These are phyloP conservation scores for Physocladia obscura DNA, from an alignment of 192 early-diverging fungal genomes.

Conservation along the genomic window DNA sequence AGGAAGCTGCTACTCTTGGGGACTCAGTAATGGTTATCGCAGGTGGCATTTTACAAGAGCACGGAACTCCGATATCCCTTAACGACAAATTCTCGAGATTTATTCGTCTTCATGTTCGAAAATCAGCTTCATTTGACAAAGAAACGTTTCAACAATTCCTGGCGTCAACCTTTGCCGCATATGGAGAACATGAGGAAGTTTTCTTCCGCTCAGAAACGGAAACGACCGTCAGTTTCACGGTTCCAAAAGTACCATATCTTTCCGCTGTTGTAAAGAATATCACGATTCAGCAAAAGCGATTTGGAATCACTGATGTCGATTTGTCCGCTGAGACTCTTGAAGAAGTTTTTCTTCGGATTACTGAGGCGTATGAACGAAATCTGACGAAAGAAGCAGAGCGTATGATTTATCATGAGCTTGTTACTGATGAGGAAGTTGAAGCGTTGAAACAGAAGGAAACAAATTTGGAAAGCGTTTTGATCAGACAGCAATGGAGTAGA, in stretches of 20 bases:
- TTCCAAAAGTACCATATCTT: neutral
- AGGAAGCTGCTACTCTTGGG: neutral
- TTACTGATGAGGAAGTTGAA: neutral
- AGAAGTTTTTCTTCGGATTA: neutral
- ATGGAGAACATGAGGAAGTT: neutral
- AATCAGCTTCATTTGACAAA: neutral
- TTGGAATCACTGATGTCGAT: neutral
- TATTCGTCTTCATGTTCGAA: neutral
- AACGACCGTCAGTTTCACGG: neutral
- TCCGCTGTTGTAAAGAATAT: neutral
- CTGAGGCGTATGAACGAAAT: neutral
- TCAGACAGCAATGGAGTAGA: neutral
- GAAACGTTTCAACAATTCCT: neutral
- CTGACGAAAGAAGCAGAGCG: neutral
- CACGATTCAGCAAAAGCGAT: neutral
- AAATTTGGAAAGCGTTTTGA: neutral
- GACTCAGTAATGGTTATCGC: neutral
- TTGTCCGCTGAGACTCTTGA: neutral
- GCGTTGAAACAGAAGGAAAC: neutral
- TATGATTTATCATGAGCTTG: neutral
- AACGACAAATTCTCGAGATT: neutral
- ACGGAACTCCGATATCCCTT: neutral
- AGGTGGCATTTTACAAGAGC: neutral
- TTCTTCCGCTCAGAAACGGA: neutral
- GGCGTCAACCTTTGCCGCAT: neutral